These are phyloP conservation scores for Fusarium cicatricum DNA, from an alignment of 2,329 filamentous ascomycete genomes.

Conservation along the genomic window DNA sequence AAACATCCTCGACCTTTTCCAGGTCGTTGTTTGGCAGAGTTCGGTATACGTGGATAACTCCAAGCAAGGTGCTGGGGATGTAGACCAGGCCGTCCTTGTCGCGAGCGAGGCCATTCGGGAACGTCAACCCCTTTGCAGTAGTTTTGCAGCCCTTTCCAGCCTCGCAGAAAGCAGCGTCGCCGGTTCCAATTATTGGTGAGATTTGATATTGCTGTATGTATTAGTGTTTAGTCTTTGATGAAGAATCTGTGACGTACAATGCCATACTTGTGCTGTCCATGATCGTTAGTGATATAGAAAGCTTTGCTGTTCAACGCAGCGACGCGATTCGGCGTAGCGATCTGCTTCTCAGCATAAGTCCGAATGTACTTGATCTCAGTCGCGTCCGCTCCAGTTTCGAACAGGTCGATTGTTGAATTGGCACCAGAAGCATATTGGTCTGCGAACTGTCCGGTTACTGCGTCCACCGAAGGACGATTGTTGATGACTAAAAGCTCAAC, in stretches of 20 bases:
- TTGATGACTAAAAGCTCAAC: constrained; percentile 33
- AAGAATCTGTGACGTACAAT: neutral
- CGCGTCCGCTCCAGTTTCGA: constrained; percentile 3
- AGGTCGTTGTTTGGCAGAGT: constrained; percentile 3
- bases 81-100: constrained; percentile 43
- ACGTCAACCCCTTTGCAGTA: constrained; percentile 33
- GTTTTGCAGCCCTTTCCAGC: constrained; percentile 28
- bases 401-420: constrained; percentile 32
- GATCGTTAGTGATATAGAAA: constrained; percentile 35
- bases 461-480: constrained; percentile 22
- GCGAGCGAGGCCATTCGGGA: constrained; percentile 45
- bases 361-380: constrained; percentile 27
- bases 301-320: constrained; percentile 9
- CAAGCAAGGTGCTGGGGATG: constrained; percentile 40
- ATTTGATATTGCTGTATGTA: constrained; percentile 18
- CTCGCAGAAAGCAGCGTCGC: constrained; percentile 44
- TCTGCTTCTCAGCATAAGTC: constrained; percentile 23
- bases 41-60: constrained; percentile 30
- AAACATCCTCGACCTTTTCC: constrained; percentile 19
- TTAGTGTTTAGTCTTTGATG: neutral
- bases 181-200: constrained; percentile 33
- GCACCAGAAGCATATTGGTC: constrained; percentile 24
- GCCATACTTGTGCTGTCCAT: constrained; percentile 28
- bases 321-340: constrained; percentile 36
- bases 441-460: neutral